phyloP scores from a whole-genome alignment of 139 green algal species.

The Mychonastes homosphaera region DNA sequence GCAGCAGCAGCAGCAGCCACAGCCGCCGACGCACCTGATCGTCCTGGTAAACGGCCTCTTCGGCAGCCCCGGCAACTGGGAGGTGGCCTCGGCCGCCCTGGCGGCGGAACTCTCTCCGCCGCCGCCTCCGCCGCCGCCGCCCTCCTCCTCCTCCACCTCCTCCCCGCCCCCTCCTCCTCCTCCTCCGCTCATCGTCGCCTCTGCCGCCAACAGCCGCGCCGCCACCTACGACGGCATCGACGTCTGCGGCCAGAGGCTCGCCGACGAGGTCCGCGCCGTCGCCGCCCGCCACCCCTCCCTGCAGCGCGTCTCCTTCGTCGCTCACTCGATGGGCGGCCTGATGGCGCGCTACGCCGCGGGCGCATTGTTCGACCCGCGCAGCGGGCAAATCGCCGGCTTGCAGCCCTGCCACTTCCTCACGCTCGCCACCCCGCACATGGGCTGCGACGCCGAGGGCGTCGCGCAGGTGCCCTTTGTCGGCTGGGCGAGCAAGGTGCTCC shows the following conservation, averaged over 20 bases:
- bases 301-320: constrained; percentile 51
- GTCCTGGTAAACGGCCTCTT: constrained; percentile 61
- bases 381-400: constrained; percentile 40
- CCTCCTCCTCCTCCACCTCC: not conserved
- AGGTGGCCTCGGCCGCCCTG: constrained; percentile 25
- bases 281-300: constrained; percentile 35
- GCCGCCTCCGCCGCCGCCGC: not conserved
- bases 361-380: constrained; percentile 39
- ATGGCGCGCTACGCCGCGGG: constrained; percentile 39
- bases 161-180: not conserved
- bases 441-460: constrained; percentile 45
- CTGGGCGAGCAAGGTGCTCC: constrained; percentile 28
- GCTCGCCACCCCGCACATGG: constrained; percentile 71
- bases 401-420: constrained; percentile 60
- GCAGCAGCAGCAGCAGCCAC: no score
- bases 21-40: constrained; percentile 41
- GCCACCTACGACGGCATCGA: constrained; percentile 60
- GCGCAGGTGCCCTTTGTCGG: constrained; percentile 65
- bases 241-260: constrained; percentile 59
- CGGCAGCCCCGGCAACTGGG: constrained; percentile 48
- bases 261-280: constrained; percentile 49
- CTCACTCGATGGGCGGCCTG: constrained; percentile 62
- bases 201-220: not conserved
- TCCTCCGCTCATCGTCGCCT: not conserved
- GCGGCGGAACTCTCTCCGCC: constrained; percentile 10